Evolutionary conservation across 176 grass and related monocot species (phyloP), one percentile per base, ranked within the genome.

Genomic region (Oropetium thomaeum): DNA sequence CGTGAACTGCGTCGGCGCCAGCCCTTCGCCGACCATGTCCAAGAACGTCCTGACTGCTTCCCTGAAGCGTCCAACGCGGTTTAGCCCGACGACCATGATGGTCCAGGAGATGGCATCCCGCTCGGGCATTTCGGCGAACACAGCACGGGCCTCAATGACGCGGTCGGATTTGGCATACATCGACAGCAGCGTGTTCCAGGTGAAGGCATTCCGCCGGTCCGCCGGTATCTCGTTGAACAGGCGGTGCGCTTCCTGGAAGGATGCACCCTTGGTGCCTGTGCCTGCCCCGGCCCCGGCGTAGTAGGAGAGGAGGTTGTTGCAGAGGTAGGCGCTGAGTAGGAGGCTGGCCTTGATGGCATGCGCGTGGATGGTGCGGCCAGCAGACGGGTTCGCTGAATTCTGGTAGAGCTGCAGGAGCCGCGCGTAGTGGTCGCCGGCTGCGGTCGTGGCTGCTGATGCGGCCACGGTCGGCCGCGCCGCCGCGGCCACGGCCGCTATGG

Each of bases 71-170:
- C 84, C 51, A 52, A 41, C 62, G 60, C 74, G 88, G 79, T 94
- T 98, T 61, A 92, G 86, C 29, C 89, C 91, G 5, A 90, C 89
- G 61, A 98, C 62, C 88, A 92, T 86, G 58, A 85, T 15, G 64
- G 88, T 94, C 95, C 86, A 94, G 15, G 95, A 89, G 22, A 98
- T 82, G 10, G 88, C 84, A 48, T 92, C 91, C 48, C 64, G 82
- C n/a, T 90, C 65, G 3, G 91, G 95, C 95, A 94, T 94, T 92
- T 81, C 67, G 22, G 64, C 89, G 48, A 98, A 92, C 86, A 92
- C 1, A 0, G 58, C 58, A 12, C 79, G 60, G 15, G 84, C 95
- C 49, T 65, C 77, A 5, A 28, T 25, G 34, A 89, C 75, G 39
- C 34, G 73, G 1, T 89, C 71, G 5, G 74, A 70, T 79, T 94